phyloP scores from a whole-genome alignment of 768 basidiomycete genomes.

The Phylloporus sp. region DNA sequence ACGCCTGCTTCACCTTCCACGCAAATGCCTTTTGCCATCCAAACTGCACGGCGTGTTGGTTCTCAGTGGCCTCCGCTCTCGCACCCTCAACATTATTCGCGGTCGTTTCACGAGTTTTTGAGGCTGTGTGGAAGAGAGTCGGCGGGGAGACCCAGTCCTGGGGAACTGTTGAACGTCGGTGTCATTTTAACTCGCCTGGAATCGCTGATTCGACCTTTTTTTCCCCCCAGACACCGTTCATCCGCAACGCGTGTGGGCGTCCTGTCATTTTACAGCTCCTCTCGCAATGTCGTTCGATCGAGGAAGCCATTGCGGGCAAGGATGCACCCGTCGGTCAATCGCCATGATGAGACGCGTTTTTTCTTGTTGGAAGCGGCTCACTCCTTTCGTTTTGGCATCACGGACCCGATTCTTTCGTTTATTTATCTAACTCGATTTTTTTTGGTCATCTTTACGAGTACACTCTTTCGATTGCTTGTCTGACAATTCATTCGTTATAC shows the following conservation, averaged over 20 bases:
- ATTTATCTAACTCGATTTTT: not conserved
- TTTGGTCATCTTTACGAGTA: no score
- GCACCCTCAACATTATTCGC: conserved; percentile 57
- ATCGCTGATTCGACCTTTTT: not conserved
- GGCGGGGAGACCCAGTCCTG: conserved; percentile 48
- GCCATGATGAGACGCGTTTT: no score
- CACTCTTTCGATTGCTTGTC: no score
- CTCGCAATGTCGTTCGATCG: conserved; percentile 62
- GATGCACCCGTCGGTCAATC: conserved; percentile 8
- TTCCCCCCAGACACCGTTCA: conserved; percentile 48
- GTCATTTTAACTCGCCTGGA: not conserved
- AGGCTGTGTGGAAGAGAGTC: conserved; percentile 59
- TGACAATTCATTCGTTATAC: no score
- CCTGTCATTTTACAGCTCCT: conserved; percentile 63
- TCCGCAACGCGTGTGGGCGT: conserved; percentile 65
- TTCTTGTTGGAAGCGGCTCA: no score
- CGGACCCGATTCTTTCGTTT: not conserved
- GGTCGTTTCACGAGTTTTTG: conserved; percentile 70
- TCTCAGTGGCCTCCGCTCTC: conserved; percentile 62
- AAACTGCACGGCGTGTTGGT: conserved; percentile 41
- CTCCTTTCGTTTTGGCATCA: no score
- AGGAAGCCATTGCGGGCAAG: conserved; percentile 35
- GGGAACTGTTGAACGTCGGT: conserved; percentile 55
- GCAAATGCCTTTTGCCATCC: conserved; percentile 28
- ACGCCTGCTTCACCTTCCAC: conserved; percentile 29